These are phyloP conservation scores for Microcyclospora pomicola DNA, from an alignment of 2,329 filamentous ascomycete species.

Conservation along the genomic window DNA sequence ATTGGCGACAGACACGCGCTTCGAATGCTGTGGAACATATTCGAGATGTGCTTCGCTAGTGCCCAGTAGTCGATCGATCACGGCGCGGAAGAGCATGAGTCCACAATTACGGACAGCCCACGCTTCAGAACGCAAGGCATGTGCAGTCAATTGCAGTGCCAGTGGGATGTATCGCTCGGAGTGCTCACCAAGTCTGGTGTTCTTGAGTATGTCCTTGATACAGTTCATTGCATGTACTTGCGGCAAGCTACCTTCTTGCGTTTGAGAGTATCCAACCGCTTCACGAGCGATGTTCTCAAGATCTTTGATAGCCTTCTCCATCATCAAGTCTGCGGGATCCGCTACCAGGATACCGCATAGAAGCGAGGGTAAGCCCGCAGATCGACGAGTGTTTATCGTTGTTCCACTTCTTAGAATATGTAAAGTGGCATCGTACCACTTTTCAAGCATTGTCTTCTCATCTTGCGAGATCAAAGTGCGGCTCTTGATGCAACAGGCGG, in stretches of 20 bases:
- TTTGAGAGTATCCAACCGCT: constrained; percentile 13
- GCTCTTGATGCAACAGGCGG: constrained; percentile 58
- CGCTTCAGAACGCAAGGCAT: constrained; percentile 63
- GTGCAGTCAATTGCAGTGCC: constrained; percentile 65
- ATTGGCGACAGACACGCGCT: constrained; percentile 55
- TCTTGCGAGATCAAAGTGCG: constrained; percentile 33
- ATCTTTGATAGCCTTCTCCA: constrained; percentile 49
- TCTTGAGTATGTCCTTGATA: constrained; percentile 81
- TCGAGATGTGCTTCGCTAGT: constrained; percentile 53
- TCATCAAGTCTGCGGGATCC: constrained; percentile 41
- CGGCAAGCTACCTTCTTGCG: constrained; percentile 48
- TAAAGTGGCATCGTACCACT: constrained; percentile 48
- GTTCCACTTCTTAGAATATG: constrained; percentile 42
- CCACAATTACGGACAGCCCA: constrained; percentile 96
- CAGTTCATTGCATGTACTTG: constrained; percentile 95
- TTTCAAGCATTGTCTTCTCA: constrained; percentile 38
- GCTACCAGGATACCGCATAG: constrained; percentile 68
- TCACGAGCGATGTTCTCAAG: constrained; percentile 44
- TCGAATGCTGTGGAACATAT: constrained; percentile 31
- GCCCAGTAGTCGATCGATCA: constrained; percentile 67
- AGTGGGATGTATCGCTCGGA: constrained; percentile 62
- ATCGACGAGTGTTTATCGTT: constrained; percentile 71
- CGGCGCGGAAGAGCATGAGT: constrained; percentile 70
- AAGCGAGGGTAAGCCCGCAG: constrained; percentile 79
- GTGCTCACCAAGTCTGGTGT: constrained; percentile 56